Conservation (phyloP, 2,329 filamentous ascomycete species). For the Grosmannia huntii region DNA sequence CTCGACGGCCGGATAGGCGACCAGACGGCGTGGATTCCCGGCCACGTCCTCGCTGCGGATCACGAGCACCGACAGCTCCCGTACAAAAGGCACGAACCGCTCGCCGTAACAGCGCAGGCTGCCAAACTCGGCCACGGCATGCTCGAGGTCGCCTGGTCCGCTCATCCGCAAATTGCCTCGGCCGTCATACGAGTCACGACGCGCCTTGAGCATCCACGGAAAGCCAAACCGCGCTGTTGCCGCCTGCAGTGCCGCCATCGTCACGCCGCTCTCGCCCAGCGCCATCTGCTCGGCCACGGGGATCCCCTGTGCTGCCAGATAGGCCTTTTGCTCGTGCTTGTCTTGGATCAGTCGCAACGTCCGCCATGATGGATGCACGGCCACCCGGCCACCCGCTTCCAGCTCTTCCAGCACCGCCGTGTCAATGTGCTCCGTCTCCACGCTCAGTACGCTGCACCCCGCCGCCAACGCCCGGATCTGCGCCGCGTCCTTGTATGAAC, state of each 20-base stretch:
- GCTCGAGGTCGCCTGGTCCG: constrained; percentile 33
- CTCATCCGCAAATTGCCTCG: constrained; percentile 49
- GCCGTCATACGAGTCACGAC: constrained; percentile 88
- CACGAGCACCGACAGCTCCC: constrained; percentile 90
- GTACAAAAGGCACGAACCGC: constrained; percentile 73
- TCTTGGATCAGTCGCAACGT: constrained; percentile 85
- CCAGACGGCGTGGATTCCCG: constrained; percentile 33
- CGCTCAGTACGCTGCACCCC: constrained; percentile 68
- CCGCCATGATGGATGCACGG: constrained; percentile 70
- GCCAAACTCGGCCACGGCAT: constrained; percentile 58
- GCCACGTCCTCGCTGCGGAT: constrained; percentile 67
- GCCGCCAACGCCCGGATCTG: constrained; percentile 71
- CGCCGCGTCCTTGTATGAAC: constrained; percentile 74
- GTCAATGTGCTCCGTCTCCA: constrained; percentile 92
- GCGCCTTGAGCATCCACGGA: constrained; percentile 85
- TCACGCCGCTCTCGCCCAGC: constrained; percentile 37
- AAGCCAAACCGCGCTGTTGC: constrained; percentile 57
- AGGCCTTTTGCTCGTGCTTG: constrained; percentile 81
- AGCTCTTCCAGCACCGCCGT: constrained; percentile 83
- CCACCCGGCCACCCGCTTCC: constrained; percentile 34
- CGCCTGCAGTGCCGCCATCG: constrained; percentile 47
- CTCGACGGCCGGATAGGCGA: constrained; percentile 83
- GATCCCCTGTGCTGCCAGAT: constrained; percentile 55
- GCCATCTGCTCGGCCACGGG: constrained; percentile 60
- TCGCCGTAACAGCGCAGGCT: constrained; percentile 72